Evolutionary conservation across 306 rosid species (phyloP), one percentile per base, ranked within the genome.

Genomic region (Corylus americana): DNA sequence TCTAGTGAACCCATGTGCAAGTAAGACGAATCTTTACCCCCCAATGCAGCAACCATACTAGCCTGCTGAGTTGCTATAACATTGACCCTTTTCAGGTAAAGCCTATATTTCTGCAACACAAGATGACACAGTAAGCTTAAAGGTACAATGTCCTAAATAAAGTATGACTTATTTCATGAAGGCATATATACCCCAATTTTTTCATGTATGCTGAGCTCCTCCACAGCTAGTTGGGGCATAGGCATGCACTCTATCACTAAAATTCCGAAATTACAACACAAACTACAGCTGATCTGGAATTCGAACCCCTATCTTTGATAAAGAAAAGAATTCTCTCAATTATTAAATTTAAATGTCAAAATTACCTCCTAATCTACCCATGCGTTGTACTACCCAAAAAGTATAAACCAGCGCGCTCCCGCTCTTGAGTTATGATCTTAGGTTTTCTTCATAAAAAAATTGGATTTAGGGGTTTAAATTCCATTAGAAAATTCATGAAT

Each of bases 51-150:
- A 73, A 66, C 82, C 74, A 79, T 72, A 77, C 76, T 85, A 70
- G 78, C 84, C 64, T 82, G 92, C 42, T 89, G 86, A 50, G 84
- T 69, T 48, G 85, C 85, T 48, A 69, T 83, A 77, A 50, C 58
- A 59, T 77, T 77, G 27, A 78, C 42, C 74, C 77, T 88, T 85
- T 74, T 89, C 44, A 92, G 91, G 71, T 84, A 84, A 59, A 82
- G 88, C 77, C 93, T 87, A 78, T 76, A 92, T 83, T 91, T 94
- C 98, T 92, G 93, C 82, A 83, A 76, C 49, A 70, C 37, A 51
- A 80, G 57, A 79, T 70, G 57, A 77, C 11, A 73, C 45, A 68
- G 58, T 63, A 12, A 73, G 77, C 69, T 76, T 44, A 70, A 50
- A 16, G n/a, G 11, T 51, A 53, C 73, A 68, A 75, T 66, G 29